These are phyloP conservation scores for Saturnispora bothae DNA, from an alignment of 805 yeast species.

Conservation along the genomic window DNA sequence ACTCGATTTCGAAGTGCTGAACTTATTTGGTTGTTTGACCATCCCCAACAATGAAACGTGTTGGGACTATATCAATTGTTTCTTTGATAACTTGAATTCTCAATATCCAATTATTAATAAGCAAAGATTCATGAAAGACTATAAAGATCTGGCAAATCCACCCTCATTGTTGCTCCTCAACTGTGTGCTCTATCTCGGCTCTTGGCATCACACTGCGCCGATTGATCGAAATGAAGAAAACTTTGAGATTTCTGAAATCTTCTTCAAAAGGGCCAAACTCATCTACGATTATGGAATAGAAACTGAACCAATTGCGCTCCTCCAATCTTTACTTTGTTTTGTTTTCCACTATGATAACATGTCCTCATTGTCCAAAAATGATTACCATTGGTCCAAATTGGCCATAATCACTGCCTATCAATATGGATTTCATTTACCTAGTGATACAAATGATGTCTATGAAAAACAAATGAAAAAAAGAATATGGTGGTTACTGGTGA, in stretches of 20 bases:
- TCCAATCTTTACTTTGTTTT: constrained; percentile 41
- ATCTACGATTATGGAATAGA: constrained; percentile 61
- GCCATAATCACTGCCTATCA: constrained; percentile 69
- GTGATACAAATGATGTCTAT: constrained; percentile 10
- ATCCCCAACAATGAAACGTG: constrained; percentile 57
- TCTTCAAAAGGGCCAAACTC: constrained; percentile 43
- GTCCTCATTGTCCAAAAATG: constrained; percentile 39
- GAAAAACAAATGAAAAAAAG: constrained; percentile 20
- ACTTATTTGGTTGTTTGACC: constrained; percentile 58
- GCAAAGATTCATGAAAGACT: constrained; percentile 46
- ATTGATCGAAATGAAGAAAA: constrained; percentile 40
- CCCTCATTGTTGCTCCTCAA: constrained; percentile 55
- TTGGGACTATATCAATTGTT: constrained; percentile 49
- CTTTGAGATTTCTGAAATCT: constrained; percentile 25
- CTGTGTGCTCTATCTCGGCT: constrained; percentile 57
- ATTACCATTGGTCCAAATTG: constrained; percentile 64
- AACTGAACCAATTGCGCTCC: constrained; percentile 49
- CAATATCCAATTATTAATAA: constrained; percentile 66
- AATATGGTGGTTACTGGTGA: constrained; percentile 65
- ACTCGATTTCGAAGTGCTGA: constrained; percentile 51
- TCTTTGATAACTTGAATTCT: constrained; percentile 49
- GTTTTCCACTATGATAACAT: constrained; percentile 18
- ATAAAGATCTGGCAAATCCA: constrained; percentile 45
- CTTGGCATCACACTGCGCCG: constrained; percentile 45
- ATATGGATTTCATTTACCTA: constrained; percentile 56